Percentiles rank a stretch among this genome's conserved stretches.
Evolutionary conservation across 345 rosid genomes (phyloP).

Genomic region (Hibiscus tridactylites): DNA sequence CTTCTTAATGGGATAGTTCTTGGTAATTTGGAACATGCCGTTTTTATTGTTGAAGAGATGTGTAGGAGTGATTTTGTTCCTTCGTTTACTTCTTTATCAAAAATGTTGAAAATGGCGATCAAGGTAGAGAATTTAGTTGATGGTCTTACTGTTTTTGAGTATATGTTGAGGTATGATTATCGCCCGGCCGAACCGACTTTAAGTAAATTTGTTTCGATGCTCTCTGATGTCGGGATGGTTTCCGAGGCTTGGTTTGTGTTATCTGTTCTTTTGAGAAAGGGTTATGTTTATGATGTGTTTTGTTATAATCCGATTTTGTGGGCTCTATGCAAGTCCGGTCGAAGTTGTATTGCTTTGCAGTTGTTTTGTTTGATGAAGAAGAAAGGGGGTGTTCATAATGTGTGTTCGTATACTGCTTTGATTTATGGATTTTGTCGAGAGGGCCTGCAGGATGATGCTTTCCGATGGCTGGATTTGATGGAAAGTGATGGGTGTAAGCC

Average conservation of each 20-base stretch:
- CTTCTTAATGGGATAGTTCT: conserved; percentile 23
- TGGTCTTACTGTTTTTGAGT: conserved; percentile 21
- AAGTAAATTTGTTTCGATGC: conserved; percentile 21
- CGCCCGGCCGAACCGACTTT: conserved; percentile 15
- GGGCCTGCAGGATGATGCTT: conserved; percentile 21
- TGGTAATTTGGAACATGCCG: conserved; percentile 19
- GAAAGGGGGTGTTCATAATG: conserved; percentile 24
- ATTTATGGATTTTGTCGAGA: conserved; percentile 33
- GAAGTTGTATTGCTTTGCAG: conserved; percentile 18
- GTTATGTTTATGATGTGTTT: conserved; percentile 18
- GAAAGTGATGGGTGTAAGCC: conserved; percentile 20
- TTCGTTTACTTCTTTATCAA: conserved; percentile 15
- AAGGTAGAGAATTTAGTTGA: conserved; percentile 10
- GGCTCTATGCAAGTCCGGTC: conserved; percentile 29
- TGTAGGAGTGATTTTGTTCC: conserved; percentile 21
- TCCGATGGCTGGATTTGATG: conserved; percentile 23
- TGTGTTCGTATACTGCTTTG: conserved; percentile 34
- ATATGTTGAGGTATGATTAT: conserved; percentile 22
- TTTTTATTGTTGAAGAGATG: conserved; percentile 24
- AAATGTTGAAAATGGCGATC: conserved; percentile 20
- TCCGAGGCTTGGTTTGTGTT: conserved; percentile 17
- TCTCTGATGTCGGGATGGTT: conserved; percentile 20
- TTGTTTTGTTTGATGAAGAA: conserved; percentile 27
- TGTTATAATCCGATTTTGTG: conserved; percentile 30
- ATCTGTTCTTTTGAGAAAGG: conserved; percentile 14